Base-by-base conservation (phyloP, 306 rosid species). In the Sicyos edulis region DNA sequence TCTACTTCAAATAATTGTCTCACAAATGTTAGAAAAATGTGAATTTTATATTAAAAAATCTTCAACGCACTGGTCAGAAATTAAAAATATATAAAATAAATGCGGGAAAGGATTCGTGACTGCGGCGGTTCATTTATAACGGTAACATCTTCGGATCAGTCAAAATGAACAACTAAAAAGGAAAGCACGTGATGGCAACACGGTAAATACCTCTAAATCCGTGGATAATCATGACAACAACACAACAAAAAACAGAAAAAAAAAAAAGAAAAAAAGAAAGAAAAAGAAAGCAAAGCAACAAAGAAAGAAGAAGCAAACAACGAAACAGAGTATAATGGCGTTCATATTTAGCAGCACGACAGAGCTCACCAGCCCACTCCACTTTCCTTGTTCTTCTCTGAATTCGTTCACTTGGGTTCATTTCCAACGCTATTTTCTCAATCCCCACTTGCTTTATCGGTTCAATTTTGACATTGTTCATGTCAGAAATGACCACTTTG, bases 381-480 rank as follows among this genome's bases (percentile, higher is more conserved):
- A 22, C 44, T 49, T 68, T 49, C 14, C 5, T 37, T 37, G 4
- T 37, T 37, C 42, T 37, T 37, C 42, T 3, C 42, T 37, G 4
- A 37, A 37, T 37, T 5, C 7, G 37, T 19, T 63, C 70, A 11
- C 4, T 66, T 17, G 52, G 50, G 49, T 12, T 20, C 55, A 66
- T 34, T 5, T 1, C 40, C 55, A 19, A 21, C 29, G 40, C 55
- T 54, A 67, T 67, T 45, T 21, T 67, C 32, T 13, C 44, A 14
- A 73, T 5, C 62, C 54, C 51, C 69, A 60, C 59, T 54, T 61
- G 73, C 9, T 47, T 56, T 34, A 58, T 74, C 10, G 45, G 69
- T 75, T 74, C 73, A 62, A 26, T 56, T 26, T 68, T 55, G 80
- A 60, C 74, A 79, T 84, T 77, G 77, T 81, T 78, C 61, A 86